Conservation (phyloP, 345 rosid species). For the Salix purpurea region DNA sequence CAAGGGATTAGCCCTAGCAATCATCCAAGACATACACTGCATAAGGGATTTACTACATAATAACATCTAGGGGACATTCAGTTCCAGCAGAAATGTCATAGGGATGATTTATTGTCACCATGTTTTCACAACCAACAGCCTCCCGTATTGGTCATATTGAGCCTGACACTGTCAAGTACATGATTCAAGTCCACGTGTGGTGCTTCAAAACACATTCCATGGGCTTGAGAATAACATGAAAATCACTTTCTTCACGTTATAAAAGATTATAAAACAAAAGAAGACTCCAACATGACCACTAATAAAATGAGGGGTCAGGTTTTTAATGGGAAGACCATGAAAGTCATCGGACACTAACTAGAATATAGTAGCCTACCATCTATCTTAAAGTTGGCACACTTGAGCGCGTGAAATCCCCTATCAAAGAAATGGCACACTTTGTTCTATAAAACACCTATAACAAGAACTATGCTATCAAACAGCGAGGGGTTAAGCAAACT, state of each 20-base stretch:
- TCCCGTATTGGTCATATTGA: not conserved
- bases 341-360: not conserved
- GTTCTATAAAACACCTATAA: not conserved
- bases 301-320: not conserved
- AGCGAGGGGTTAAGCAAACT: constrained; percentile 28
- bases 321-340: not conserved
- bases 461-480: not conserved
- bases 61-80: not conserved
- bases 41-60: not conserved
- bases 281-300: too few relatives aligned
- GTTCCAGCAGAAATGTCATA: not conserved
- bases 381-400: not conserved
- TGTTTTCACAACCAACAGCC: not conserved
- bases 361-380: not conserved
- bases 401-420: not conserved
- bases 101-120: not conserved
- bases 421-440: not conserved
- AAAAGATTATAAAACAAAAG: not conserved
- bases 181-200: not conserved
- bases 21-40: not conserved
- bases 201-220: not conserved
- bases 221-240: not conserved
- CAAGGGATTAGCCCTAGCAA: not conserved
- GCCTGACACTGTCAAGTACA: not conserved
- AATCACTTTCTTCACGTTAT: not conserved